A percentile compares a stretch with the other conserved stretches of the same genome.
These are phyloP conservation scores for Trichoderma sp. DNA, from an alignment of 2,329 filamentous ascomycete species.

Conservation along the genomic window DNA sequence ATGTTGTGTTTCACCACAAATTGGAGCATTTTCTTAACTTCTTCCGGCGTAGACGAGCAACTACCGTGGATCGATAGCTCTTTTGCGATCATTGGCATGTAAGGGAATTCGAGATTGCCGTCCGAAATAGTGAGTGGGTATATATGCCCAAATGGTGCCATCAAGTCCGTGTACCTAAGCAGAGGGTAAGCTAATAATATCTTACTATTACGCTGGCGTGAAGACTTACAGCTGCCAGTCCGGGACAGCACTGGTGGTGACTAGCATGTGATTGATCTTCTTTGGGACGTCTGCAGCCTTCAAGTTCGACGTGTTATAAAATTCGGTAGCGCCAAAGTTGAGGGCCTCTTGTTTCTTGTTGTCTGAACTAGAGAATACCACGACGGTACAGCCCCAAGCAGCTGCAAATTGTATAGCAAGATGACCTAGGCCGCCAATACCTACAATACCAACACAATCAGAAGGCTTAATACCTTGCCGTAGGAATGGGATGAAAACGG, in stretches of 20 bases:
- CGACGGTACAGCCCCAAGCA: not conserved
- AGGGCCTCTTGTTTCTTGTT: not conserved
- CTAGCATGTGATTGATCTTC: not conserved
- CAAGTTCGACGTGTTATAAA: not conserved
- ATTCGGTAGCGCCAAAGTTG: not conserved
- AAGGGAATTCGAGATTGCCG: not conserved
- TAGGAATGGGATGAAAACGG: not conserved
- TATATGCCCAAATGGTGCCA: not conserved
- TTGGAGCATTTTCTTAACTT: not conserved
- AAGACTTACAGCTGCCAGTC: not conserved
- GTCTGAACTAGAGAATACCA: not conserved
- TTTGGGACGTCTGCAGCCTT: not conserved
- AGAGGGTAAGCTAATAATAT: not conserved
- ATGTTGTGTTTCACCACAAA: not conserved
- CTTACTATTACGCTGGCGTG: not conserved
- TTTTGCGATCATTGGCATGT: not conserved
- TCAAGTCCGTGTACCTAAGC: not conserved
- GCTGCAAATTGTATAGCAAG: constrained; percentile 1
- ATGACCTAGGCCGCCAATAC: not conserved
- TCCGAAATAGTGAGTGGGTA: not conserved
- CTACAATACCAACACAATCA: not conserved
- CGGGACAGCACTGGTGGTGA: not conserved
- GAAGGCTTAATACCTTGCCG: not conserved
- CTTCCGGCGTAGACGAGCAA: not conserved
- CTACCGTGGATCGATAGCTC: not conserved